These are phyloP conservation scores for Saccharomycopsis phalli DNA, from an alignment of 1,139 yeast genomes.

Conservation along the genomic window DNA sequence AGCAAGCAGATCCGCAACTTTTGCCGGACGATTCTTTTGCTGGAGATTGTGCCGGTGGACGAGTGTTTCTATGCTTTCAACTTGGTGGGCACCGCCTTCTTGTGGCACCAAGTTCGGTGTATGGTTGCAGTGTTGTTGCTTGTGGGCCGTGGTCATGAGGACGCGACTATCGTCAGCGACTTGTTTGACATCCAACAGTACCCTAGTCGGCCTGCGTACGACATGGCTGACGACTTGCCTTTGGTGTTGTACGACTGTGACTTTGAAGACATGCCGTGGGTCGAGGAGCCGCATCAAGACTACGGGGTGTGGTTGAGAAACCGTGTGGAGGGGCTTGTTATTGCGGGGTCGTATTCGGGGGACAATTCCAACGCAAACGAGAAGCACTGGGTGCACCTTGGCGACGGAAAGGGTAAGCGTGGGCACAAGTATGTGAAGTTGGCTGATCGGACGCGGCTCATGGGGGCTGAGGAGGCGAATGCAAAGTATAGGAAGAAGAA, in stretches of 20 bases:
- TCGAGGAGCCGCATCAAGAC: constrained; percentile 13
- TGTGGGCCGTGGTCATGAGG: constrained; percentile 73
- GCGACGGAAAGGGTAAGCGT: constrained; percentile 65
- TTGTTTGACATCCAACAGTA: constrained; percentile 49
- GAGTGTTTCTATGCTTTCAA: constrained; percentile 53
- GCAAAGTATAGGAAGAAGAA: constrained; percentile 46
- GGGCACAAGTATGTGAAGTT: constrained; percentile 51
- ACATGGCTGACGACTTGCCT: constrained; percentile 91
- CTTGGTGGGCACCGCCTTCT: constrained; percentile 78
- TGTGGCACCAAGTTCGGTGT: constrained; percentile 98
- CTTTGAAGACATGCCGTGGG: constrained; percentile 67
- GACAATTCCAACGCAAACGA: constrained; percentile 24
- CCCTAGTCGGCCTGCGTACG: constrained; percentile 73
- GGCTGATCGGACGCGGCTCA: constrained; percentile 48
- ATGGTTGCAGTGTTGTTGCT: constrained; percentile 80
- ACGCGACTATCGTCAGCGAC: constrained; percentile 44
- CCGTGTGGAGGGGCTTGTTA: constrained; percentile 27
- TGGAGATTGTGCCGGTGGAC: constrained; percentile 27
- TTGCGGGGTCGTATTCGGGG: constrained; percentile 23
- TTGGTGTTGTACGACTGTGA: constrained; percentile 79
- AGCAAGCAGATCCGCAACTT: constrained; percentile 83
- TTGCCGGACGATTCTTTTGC: constrained; percentile 44
- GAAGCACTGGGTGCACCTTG: constrained; percentile 41
- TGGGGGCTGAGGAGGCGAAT: constrained; percentile 58
- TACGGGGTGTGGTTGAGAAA: constrained; percentile 30